Evolutionary conservation across 2,329 filamentous ascomycete genomes (phyloP), one percentile per base, ranked within the genome.

Genomic region (Fusarium incarnatum): DNA sequence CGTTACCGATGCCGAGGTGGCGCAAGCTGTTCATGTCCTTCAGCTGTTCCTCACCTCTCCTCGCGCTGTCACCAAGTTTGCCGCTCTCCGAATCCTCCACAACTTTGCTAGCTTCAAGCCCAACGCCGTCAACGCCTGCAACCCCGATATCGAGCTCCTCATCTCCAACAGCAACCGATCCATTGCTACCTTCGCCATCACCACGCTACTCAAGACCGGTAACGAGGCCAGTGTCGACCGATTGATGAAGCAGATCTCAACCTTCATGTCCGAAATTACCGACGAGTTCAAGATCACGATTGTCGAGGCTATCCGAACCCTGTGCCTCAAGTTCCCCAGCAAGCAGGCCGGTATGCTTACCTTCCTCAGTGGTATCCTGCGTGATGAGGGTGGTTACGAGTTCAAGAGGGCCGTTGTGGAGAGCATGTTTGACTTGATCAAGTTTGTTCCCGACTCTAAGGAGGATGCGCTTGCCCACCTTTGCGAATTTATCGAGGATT

Each of bases 261-360:
- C 92, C 41, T 98, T 99, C 84, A 98, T 99, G 96, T 93, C 94
- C 7, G 96, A 98, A 81, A 98, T 98, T 73, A 98, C 95, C 9
- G 96, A 99, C 78, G 96, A 99, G 81, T 99, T 99, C 87, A 99
- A 98, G 86, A 97, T 99, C 73, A 99, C 96, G n/a, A 97, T 99
- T 76, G 95, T 99, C 45, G 96, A 99, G 81, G 96, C 96, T 44
- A 98, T 99, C 77, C 92, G 96, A 66, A 98, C 96, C 6, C 84
- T 99, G 42, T 98, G 95, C 80, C 86, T 99, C 74, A 99, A 99
- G 83, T 99, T 99, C 84, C 96, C 96, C 34, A 94, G 89, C 83
- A 99, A 99, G 84, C 96, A 99, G 83, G 95, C 95, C 48, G 94
- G 94, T 68, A 98, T 99, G 94, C 90, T 99, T 55, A 90, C 93